Conservation (phyloP, 352 stramenopile species). For the Pythium rhizo-oryzae region DNA sequence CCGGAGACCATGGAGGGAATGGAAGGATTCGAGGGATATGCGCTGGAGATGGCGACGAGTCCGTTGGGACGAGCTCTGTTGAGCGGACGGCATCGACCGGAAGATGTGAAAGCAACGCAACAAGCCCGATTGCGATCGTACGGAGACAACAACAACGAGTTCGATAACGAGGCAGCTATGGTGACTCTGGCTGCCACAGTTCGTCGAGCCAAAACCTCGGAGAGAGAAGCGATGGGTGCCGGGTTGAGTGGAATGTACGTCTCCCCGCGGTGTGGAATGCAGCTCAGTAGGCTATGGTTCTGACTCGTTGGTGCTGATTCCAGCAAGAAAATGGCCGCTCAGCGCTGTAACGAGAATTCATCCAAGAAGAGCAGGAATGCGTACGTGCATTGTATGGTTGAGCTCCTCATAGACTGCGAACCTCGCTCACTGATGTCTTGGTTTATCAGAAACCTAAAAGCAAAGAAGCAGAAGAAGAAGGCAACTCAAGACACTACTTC, state of each 20-base stretch:
- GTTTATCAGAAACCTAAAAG: slow-evolving; percentile 3
- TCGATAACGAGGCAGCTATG: not conserved
- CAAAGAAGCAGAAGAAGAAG: slow-evolving; percentile 11
- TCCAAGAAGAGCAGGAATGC: slow-evolving; percentile 11
- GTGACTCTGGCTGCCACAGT: not conserved
- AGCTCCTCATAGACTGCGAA: not conserved
- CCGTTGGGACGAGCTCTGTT: slow-evolving; percentile 29
- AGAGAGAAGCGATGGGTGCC: not conserved
- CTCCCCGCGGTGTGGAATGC: too few species aligned
- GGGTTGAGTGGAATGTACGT: slow-evolving; percentile 16
- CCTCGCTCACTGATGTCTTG: not conserved
- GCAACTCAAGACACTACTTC: not conserved
- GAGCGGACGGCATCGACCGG: slow-evolving; percentile 18
- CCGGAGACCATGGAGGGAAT: slow-evolving; percentile 26
- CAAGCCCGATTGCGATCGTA: not conserved
- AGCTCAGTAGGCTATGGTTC: not conserved
- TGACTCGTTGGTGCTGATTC: not conserved
- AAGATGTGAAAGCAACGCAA: slow-evolving; percentile 5
- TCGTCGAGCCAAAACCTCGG: not conserved
- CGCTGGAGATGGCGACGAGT: slow-evolving; percentile 10
- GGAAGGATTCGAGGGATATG: not conserved
- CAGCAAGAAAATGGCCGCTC: slow-evolving; percentile 23
- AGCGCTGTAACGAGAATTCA: not conserved
- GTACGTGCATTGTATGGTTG: slow-evolving; percentile 3
- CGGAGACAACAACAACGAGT: slow-evolving; percentile 21